A percentile compares a stretch with the other conserved stretches of the same genome.
Evolutionary conservation across 805 yeast genomes (phyloP).

Genomic region (Saturnispora kantuleensis): DNA sequence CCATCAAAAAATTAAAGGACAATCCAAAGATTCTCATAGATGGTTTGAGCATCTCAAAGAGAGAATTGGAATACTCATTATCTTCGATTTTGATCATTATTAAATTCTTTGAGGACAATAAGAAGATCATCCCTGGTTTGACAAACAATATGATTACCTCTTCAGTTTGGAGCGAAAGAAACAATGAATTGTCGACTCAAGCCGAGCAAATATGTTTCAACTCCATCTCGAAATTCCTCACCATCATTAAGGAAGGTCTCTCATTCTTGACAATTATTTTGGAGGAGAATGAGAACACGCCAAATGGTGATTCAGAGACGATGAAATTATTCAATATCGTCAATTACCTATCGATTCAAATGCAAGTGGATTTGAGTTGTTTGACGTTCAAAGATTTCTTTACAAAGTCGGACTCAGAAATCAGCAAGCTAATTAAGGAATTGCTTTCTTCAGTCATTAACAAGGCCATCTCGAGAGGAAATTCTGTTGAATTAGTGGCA

Average conservation of each 20-base stretch:
- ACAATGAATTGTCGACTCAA: constrained; percentile 58
- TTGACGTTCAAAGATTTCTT: constrained; percentile 69
- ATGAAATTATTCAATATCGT: constrained; percentile 53
- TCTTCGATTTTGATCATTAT: constrained; percentile 62
- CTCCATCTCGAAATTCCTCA: constrained; percentile 63
- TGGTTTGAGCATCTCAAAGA: constrained; percentile 36
- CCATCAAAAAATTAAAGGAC: constrained; percentile 34
- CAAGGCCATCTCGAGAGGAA: constrained; percentile 83
- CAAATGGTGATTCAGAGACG: constrained; percentile 7
- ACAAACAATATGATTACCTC: constrained; percentile 43
- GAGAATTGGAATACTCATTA: constrained; percentile 55
- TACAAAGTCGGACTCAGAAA: constrained; percentile 49
- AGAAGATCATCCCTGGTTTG: constrained; percentile 50
- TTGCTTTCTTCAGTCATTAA: constrained; percentile 82
- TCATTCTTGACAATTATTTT: constrained; percentile 76
- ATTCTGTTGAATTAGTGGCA: constrained; percentile 84
- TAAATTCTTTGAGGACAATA: constrained; percentile 60
- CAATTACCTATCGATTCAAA: constrained; percentile 55
- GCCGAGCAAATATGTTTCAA: constrained; percentile 88
- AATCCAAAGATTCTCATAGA: constrained; percentile 29
- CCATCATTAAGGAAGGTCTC: constrained; percentile 77
- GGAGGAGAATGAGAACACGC: constrained; percentile 43
- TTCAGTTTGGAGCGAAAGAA: constrained; percentile 31
- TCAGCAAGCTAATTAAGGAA: constrained; percentile 66
- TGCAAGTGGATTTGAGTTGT: constrained; percentile 56